phyloP scores from a whole-genome alignment of 2,329 filamentous ascomycete species.

The Aspergillus sp. region DNA sequence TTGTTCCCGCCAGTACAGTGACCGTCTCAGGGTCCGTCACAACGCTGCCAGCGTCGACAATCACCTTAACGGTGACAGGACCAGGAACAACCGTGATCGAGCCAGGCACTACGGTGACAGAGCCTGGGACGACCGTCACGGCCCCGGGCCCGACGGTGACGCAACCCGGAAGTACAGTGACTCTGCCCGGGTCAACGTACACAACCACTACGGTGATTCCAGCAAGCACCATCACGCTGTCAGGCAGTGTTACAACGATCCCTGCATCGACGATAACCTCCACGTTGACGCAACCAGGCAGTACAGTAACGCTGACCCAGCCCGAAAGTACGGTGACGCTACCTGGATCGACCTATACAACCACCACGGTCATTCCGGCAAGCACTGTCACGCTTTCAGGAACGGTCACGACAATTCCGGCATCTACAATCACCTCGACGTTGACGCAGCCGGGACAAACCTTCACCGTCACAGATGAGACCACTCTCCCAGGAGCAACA shows the following conservation, averaged over 20 bases:
- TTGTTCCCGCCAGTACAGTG: conserved; percentile 7
- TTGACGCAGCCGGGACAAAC: background rate
- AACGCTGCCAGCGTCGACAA: background rate
- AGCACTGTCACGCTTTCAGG: background rate
- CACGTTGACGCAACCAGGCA: background rate
- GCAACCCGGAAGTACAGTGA: background rate
- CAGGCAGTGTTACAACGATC: conserved; percentile 6
- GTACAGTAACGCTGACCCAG: conserved; percentile 1
- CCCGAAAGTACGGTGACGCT: conserved; percentile 9
- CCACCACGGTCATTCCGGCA: background rate
- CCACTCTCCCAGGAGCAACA: conserved; percentile 2
- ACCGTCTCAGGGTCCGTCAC: conserved; percentile 11
- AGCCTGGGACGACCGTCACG: too few relatives aligned
- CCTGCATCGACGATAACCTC: conserved; percentile 7
- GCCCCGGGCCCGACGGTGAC: background rate
- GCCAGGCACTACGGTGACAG: background rate
- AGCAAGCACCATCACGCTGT: conserved; percentile 12
- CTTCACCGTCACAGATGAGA: background rate
- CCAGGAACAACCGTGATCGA: background rate
- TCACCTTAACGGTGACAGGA: background rate
- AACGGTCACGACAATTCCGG: conserved; percentile 3
- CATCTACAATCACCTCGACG: background rate
- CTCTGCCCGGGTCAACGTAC: background rate
- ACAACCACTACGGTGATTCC: background rate
- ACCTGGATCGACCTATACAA: background rate